A percentile compares a stretch with the other conserved stretches of the same genome.
phyloP scores from a whole-genome alignment of 805 yeast genomes.

The Pichia occidentalis region DNA sequence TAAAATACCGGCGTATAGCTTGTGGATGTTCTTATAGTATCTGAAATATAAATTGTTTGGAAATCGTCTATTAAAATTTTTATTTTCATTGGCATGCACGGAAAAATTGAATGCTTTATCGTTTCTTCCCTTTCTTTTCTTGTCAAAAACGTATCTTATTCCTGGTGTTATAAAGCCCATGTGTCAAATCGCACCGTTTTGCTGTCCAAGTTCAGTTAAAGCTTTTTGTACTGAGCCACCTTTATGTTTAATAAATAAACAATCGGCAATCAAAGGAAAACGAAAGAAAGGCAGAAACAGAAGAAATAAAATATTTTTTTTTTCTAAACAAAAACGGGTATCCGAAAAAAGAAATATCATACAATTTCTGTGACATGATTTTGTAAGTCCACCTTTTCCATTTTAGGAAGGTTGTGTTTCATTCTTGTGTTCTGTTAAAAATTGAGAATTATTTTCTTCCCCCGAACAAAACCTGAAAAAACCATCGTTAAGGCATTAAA shows the following conservation, averaged over 20 bases:
- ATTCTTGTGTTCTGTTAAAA: no score
- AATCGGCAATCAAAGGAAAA: no score
- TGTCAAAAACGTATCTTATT: conserved; percentile 3
- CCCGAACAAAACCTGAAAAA: no score
- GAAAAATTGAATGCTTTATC: conserved; percentile 1
- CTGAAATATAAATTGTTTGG: conserved; percentile 5
- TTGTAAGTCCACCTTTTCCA: no score
- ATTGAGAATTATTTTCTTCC: no score
- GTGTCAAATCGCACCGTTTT: background rate
- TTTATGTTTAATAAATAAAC: no score
- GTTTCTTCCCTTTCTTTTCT: conserved; percentile 3
- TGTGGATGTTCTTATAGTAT: background rate
- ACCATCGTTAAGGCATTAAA: no score
- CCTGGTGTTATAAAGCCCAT: conserved; percentile 15
- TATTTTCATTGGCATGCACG: conserved; percentile 6
- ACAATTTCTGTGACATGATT: no score
- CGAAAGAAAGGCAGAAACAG: background rate
- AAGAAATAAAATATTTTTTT: background rate
- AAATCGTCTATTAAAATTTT: conserved; percentile 6
- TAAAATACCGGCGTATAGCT: background rate
- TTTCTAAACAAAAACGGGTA: background rate
- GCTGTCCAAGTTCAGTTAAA: no score
- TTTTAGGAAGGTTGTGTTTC: no score
- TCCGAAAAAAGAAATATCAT: no score
- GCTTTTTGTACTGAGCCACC: no score